Base-by-base conservation (phyloP, 2,329 filamentous ascomycete genomes). In the Botrytis fragariae region DNA sequence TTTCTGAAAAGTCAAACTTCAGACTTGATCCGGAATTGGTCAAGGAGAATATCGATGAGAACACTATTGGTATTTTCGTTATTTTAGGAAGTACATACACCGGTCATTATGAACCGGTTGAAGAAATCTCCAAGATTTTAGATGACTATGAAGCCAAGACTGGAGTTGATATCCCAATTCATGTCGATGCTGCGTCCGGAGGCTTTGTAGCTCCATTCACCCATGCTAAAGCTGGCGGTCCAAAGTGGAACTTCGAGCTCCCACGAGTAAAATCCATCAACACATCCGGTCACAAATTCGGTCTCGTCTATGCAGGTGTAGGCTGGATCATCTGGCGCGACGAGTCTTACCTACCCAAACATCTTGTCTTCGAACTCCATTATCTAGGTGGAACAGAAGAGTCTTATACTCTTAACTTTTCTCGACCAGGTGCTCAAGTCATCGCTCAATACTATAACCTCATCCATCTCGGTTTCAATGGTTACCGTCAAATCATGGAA, bases 51-150 rank as follows among this genome's bases (percentile, higher is more conserved):
- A 86, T 93, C 48, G 91, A 93, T 75, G 91, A 93, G 81, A 93
- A 93, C 77, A 93, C 91, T 0, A 93, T 93, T 77, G 91, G 91
- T n/a, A 84, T 93, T 0, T 93, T 92, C 78, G 89, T 91, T 0
- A 93, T 93, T 71, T 79, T 93, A 8, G 91, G 91, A 4, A 90
- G 87, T 69, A 93, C 91, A 0, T 93, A 93, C 77, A 93, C 91
- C 0, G 91, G 91, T 0, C 90, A 93, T 78, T 93, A 90, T 75
- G 91, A 93, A 81, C 90, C 91, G 0, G 90, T 93, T 0, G 88
- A 92, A 79, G 88, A 90, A 77, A 87, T 93, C 32, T 88, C 87
- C 32, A 85, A 89, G 29, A 86, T 93, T 20, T 83, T 93, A 3
- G 89, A 92, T 75, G 84, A 88, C 61, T 90, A 86, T 68, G 85